Evolutionary conservation across 805 yeast genomes (phyloP).

Genomic region (Monosporozyma yasuniensis): DNA sequence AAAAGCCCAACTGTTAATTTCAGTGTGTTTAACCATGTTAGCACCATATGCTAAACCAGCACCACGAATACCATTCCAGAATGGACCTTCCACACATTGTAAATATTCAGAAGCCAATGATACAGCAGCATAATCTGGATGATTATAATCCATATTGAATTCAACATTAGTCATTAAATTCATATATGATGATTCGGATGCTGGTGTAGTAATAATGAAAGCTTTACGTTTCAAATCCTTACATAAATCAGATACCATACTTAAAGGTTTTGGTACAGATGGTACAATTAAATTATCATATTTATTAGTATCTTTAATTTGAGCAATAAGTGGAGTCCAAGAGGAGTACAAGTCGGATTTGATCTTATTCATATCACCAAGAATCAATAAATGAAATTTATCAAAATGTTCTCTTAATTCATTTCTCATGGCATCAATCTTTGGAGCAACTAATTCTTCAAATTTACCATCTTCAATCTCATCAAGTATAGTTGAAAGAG

Average conservation of each 20-base stretch:
- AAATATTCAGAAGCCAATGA: constrained; percentile 67
- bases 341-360: constrained; percentile 19
- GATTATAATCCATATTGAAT: constrained; percentile 31
- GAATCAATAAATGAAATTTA: constrained; percentile 58
- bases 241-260: constrained; percentile 51
- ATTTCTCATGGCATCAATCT: constrained; percentile 39
- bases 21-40: constrained; percentile 46
- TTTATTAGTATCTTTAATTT: constrained; percentile 2
- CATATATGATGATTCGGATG: constrained; percentile 74
- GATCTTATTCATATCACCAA: constrained; percentile 56
- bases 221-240: constrained; percentile 42
- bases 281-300: constrained; percentile 8
- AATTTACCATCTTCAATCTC: constrained; percentile 49
- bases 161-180: constrained; percentile 54
- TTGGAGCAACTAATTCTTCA: constrained; percentile 26
- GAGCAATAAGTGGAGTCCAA: constrained; percentile 15
- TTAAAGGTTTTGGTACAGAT: constrained; percentile 44
- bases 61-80: constrained; percentile 94
- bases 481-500: constrained; percentile 39
- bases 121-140: constrained; percentile 59
- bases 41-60: constrained; percentile 92
- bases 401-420: constrained; percentile 41
- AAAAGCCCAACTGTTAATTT: constrained; percentile 58
- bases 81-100: constrained; percentile 89
- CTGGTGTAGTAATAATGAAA: constrained; percentile 61